Base-by-base conservation (phyloP, 2,329 filamentous ascomycete species). In the Hymenoscyphus salicellus region DNA sequence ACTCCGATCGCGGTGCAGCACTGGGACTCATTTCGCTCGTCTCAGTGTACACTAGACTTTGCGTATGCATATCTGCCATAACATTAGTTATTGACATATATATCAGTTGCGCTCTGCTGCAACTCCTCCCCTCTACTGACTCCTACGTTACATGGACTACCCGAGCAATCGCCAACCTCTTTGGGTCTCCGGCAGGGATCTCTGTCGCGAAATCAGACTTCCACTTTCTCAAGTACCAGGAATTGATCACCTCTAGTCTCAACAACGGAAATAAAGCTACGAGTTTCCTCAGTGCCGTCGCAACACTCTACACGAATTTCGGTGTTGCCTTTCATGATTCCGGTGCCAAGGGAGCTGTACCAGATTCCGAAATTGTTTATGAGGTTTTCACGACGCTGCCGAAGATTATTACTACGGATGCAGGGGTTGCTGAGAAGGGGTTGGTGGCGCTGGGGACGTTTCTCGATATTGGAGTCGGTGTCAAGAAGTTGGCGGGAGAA, bases 21-120 rank as follows among this genome's bases (percentile, higher is more conserved):
- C 84, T 99, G 0, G 95, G 98, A 75, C 81, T 98, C 1, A 83
- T 98, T 5, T 91, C 95, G n/a, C 87, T 96, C 58, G n/a, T n/a
- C n/a, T n/a, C n/a, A n/a, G n/a, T n/a, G n/a, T n/a, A n/a, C n/a
- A n/a, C n/a, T n/a, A n/a, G n/a, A n/a, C n/a, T n/a, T n/a, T n/a
- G n/a, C n/a, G n/a, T n/a, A n/a, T n/a, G n/a, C n/a, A n/a, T n/a
- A n/a, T n/a, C n/a, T n/a, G n/a, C n/a, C n/a, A n/a, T n/a, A n/a
- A n/a, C n/a, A n/a, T n/a, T 61, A 97, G 97, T 77, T 92, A 92
- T 69, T n/a, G n/a, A n/a, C n/a, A n/a, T n/a, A n/a, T n/a, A n/a
- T n/a, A n/a, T n/a, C n/a, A n/a, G n/a, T n/a, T n/a, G n/a, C n/a
- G n/a, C n/a, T n/a, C n/a, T n/a, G n/a, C n/a, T n/a, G n/a, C n/a